Conservation (phyloP, 2,329 filamentous ascomycete genomes). For the Aspergillus brunneoviolaceus region DNA sequence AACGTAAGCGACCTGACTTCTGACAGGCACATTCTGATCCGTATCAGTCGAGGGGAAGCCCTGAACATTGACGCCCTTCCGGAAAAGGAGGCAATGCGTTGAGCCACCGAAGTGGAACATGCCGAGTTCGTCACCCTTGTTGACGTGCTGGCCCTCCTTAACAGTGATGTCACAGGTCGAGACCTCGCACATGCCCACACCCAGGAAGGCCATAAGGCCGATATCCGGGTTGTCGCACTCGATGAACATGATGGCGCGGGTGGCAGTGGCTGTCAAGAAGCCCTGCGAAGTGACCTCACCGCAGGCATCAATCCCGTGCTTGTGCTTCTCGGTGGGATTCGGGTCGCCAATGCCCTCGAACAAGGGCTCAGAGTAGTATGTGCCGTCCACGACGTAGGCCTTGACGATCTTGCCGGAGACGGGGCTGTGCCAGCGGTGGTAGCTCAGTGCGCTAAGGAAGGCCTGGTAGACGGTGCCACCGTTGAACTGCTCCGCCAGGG, state of each 20-base stretch:
- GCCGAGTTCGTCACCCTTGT: conserved; percentile 69
- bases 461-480: conserved; percentile 70
- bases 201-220: conserved; percentile 68
- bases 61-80: background rate
- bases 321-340: conserved; percentile 16
- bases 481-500: conserved; percentile 53
- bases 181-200: conserved; percentile 75
- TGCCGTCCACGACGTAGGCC: conserved; percentile 60
- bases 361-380: conserved; percentile 65
- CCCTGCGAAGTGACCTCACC: conserved; percentile 53
- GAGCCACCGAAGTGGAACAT: conserved; percentile 83
- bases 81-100: conserved; percentile 67
- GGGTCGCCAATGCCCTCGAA: conserved; percentile 48
- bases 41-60: background rate
- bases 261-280: conserved; percentile 67
- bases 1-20: background rate
- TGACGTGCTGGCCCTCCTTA: conserved; percentile 62
- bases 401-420: conserved; percentile 61
- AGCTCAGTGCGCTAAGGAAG: conserved; percentile 65
- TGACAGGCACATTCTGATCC: background rate
- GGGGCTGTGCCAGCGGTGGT: conserved; percentile 73
- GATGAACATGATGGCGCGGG: conserved; percentile 68
- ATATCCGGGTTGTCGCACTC: conserved; percentile 66
- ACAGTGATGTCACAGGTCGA: conserved; percentile 71
- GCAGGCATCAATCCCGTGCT: background rate